Base-by-base conservation (phyloP, 352 stramenopile genomes). In the Globisporangium acanthophoron region DNA sequence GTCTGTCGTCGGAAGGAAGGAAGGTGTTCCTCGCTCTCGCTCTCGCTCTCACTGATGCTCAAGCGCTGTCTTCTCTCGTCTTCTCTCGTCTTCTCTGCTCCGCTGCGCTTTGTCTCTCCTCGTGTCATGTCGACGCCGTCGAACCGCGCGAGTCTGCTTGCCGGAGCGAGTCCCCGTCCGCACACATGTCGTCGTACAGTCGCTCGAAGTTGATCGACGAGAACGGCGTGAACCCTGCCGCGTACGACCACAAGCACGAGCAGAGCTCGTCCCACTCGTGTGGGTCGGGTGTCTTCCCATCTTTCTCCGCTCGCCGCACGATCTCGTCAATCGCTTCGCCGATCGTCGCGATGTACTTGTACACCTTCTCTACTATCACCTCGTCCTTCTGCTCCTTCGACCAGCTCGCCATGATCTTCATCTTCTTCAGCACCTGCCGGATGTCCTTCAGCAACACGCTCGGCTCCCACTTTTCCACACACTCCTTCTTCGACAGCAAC, bases 141-240 rank as follows among this genome's bases (percentile, higher is more conserved):
- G 48, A 37, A 11, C 50, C 41, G 13, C 44, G 41, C 27, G 27
- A 20, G 41, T 53, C 48, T 13, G 54, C 56, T 49, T 71, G 59
- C 44, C 70, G 55, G 11, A 87, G 65, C 62, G 72, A 65, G 0
- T 80, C 73, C 1, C 71, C 84, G 60, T 95, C 85, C 0, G 76
- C 80, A 47, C 80, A 90, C 52, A 95, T 91, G 55, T 93, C 78
- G 46, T 92, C 85, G 59, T 95, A 95, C 31, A 95, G 67, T n/a
- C 71, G 83, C 62, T 95, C 85, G 56, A 95, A 93, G 12, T 73
- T 64, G n/a, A 76, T 58, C 12, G 83, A 69, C 21, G 78, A 76
- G 47, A 95, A 95, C 15, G 81, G 78, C 54, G 85, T 93, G 56
- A 80, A 88, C 37, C 70, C 73, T 3, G 85, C 81, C 0, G 85